Evolutionary conservation across 495 filamentous ascomycete genomes (phyloP).

Genomic region (Lophiostoma macrostomum): DNA sequence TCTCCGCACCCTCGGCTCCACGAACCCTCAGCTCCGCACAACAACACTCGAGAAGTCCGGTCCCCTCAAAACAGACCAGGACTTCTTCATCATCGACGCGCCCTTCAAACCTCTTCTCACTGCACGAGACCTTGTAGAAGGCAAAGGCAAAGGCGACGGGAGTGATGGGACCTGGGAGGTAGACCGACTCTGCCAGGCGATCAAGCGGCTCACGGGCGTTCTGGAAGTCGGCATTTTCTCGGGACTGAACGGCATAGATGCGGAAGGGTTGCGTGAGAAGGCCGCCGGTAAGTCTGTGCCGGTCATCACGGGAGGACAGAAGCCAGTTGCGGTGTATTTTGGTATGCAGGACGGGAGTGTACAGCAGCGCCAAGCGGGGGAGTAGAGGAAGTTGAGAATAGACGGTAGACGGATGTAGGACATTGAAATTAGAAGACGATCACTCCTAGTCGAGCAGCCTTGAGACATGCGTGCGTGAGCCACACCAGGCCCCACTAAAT

Average conservation of each 20-base stretch:
- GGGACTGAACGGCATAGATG: slow-evolving; percentile 69
- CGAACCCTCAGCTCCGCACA: slow-evolving; percentile 63
- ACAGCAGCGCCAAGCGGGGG: slow-evolving; percentile 27
- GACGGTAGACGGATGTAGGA: neutral
- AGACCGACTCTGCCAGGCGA: slow-evolving; percentile 60
- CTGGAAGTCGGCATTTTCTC: slow-evolving; percentile 89
- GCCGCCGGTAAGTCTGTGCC: slow-evolving; percentile 29
- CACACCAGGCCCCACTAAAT: too few relatives aligned
- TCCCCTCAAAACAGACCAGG: slow-evolving; percentile 88
- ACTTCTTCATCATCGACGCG: slow-evolving; percentile 89
- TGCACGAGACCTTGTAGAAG: slow-evolving; percentile 51
- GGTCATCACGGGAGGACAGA: slow-evolving; percentile 63
- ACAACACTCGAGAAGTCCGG: slow-evolving; percentile 69
- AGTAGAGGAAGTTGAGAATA: neutral
- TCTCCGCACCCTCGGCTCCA: slow-evolving; percentile 66
- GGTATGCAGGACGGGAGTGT: slow-evolving; percentile 74
- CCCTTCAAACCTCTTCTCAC: slow-evolving; percentile 72
- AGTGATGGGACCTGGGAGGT: slow-evolving; percentile 63
- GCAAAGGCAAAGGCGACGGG: slow-evolving; percentile 43
- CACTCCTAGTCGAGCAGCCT: too few relatives aligned
- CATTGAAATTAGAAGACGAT: too few relatives aligned
- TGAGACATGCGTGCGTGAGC: too few relatives aligned
- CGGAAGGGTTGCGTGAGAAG: slow-evolving; percentile 52
- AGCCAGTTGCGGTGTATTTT: slow-evolving; percentile 91
- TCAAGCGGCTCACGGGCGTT: slow-evolving; percentile 83